phyloP scores from a whole-genome alignment of 495 filamentous ascomycete species.

The Emericellopsis terricola region DNA sequence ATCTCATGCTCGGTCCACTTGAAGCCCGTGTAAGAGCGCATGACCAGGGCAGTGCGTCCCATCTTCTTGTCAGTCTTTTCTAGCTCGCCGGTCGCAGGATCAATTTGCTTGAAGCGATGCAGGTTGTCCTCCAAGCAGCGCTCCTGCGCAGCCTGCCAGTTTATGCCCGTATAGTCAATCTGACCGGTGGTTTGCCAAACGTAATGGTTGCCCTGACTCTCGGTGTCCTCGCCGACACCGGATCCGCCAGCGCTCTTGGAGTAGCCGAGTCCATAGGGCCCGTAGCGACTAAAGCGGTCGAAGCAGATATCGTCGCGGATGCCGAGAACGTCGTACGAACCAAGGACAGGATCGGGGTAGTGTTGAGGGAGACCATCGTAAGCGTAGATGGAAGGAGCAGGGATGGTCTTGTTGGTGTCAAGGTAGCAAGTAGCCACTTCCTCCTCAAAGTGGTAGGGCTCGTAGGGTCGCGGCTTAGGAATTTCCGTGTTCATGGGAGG shows the following conservation, averaged over 20 bases:
- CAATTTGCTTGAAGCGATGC: constrained; percentile 32
- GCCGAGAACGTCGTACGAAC: constrained; percentile 61
- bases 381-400: constrained; percentile 45
- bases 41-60: constrained; percentile 48
- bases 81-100: not conserved
- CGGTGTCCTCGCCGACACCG: constrained; percentile 59
- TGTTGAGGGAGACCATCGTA: constrained; percentile 59
- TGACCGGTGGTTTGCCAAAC: constrained; percentile 54
- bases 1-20: constrained; percentile 50
- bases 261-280: constrained; percentile 84
- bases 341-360: constrained; percentile 65
- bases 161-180: constrained; percentile 54
- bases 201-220: constrained; percentile 46
- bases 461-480: constrained; percentile 39
- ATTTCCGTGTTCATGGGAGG: constrained; percentile 15
- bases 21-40: constrained; percentile 55
- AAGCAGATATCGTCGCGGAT: constrained; percentile 79
- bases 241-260: constrained; percentile 53
- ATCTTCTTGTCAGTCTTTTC: not conserved
- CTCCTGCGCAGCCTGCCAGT: constrained; percentile 62
- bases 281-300: constrained; percentile 77
- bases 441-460: constrained; percentile 44
- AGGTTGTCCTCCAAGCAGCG: constrained; percentile 50
- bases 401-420: constrained; percentile 38
- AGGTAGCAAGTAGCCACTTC: constrained; percentile 59